Percentiles rank a stretch among this genome's conserved stretches.
Evolutionary conservation across 2,329 filamentous ascomycete genomes (phyloP).

Genomic region (Colletotrichum sp.): DNA sequence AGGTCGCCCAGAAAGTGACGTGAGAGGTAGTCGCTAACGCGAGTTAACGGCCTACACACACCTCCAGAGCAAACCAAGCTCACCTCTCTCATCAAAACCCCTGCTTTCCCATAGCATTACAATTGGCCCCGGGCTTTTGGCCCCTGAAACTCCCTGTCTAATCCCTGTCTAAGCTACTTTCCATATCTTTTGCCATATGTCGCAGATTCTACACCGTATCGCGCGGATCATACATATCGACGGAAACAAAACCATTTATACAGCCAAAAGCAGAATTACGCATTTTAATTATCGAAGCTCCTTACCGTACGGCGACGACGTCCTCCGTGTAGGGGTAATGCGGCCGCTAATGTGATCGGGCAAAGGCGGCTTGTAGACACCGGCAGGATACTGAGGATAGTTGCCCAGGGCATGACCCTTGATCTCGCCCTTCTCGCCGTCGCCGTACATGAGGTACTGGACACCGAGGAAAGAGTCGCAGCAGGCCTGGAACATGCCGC

Average conservation of each 20-base stretch:
- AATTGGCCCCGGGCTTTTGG: slow-evolving; percentile 4
- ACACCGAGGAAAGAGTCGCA: slow-evolving; percentile 77
- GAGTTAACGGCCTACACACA: slow-evolving; percentile 25
- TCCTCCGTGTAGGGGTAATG: slow-evolving; percentile 42
- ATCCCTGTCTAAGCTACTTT: slow-evolving; percentile 14
- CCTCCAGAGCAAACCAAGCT: slow-evolving; percentile 14
- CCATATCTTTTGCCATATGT: slow-evolving; percentile 4
- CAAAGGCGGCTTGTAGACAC: slow-evolving; percentile 33
- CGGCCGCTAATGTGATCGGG: slow-evolving; percentile 35
- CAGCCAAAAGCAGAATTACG: not conserved
- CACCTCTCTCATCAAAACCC: slow-evolving; percentile 11
- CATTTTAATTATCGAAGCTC: slow-evolving; percentile 5
- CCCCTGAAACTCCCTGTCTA: slow-evolving; percentile 18
- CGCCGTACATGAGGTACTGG: slow-evolving; percentile 75
- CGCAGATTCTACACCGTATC: not conserved
- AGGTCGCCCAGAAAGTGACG: not conserved
- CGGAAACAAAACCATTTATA: not conserved
- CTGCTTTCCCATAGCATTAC: slow-evolving; percentile 16
- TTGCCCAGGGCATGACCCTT: slow-evolving; percentile 41
- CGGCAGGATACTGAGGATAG: slow-evolving; percentile 28
- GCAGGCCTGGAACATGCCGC: slow-evolving; percentile 78
- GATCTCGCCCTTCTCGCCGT: slow-evolving; percentile 42
- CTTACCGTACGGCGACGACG: slow-evolving; percentile 30
- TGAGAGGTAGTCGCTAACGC: slow-evolving; percentile 24
- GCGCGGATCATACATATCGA: not conserved